A percentile compares a stretch with the other conserved stretches of the same genome.
These are phyloP conservation scores for Arabidopsis thaliana DNA, from an alignment of 345 rosid genomes.

Conservation along the genomic window DNA sequence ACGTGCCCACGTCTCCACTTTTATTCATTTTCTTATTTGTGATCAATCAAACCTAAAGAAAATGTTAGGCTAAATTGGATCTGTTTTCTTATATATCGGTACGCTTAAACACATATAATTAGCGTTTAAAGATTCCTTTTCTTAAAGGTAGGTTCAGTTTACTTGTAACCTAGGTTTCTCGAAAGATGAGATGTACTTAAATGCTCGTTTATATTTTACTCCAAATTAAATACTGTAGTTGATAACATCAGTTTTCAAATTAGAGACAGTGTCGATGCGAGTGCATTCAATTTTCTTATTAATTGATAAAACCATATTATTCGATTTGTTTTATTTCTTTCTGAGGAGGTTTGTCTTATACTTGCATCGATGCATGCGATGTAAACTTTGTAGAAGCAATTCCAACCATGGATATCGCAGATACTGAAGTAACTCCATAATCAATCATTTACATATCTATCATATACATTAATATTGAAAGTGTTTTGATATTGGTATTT, in stretches of 20 bases:
- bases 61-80: conserved; percentile 7
- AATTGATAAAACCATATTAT: neutral
- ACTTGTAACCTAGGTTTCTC: conserved; percentile 28
- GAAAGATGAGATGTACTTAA: conserved; percentile 34
- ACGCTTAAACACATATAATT: conserved; percentile 1
- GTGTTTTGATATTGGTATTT: neutral
- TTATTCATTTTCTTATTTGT: conserved; percentile 23
- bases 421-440: neutral
- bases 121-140: conserved; percentile 33
- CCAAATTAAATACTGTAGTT: neutral
- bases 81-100: neutral
- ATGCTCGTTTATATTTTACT: conserved; percentile 23
- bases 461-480: neutral
- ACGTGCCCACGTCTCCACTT: conserved; percentile 45
- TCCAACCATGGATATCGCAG: neutral
- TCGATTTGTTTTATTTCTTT: neutral
- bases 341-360: neutral
- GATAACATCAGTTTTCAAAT: conserved; percentile 13
- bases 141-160: conserved; percentile 7
- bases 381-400: conserved; percentile 1
- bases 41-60: conserved; percentile 5
- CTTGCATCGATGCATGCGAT: conserved; percentile 9
- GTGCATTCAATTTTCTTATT: conserved; percentile 21
- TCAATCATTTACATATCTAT: neutral
- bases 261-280: conserved; percentile 9